phyloP scores from a whole-genome alignment of 768 basidiomycete species.

The Naganishia onofrii region DNA sequence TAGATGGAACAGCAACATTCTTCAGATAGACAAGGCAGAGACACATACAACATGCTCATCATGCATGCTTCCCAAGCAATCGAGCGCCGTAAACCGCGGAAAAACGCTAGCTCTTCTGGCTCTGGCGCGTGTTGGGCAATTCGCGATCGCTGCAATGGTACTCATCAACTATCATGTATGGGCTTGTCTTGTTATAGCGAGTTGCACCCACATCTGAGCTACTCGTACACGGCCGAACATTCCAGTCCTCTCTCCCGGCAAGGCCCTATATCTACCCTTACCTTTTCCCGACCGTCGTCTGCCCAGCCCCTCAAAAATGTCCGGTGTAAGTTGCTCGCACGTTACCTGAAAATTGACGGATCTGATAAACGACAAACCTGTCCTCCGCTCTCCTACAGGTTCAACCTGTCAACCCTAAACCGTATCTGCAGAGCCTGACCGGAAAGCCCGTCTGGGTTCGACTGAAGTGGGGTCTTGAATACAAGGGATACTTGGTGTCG shows the following conservation, averaged over 20 bases:
- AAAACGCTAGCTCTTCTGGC: too few relatives aligned
- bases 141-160: conserved; percentile 3
- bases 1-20: too few relatives aligned
- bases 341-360: not conserved
- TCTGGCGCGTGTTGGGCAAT: not conserved
- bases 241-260: not conserved
- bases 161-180: not conserved
- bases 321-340: conserved; percentile 9
- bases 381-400: conserved; percentile 1
- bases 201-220: too few relatives aligned
- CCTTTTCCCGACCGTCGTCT: not conserved
- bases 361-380: not conserved
- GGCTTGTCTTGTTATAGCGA: not conserved
- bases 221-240: not conserved
- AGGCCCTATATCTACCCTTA: not conserved
- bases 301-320: not conserved
- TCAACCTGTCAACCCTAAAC: conserved; percentile 91
- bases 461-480: conserved; percentile 98
- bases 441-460: conserved; percentile 93
- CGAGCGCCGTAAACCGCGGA: not conserved
- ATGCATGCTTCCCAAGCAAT: not conserved
- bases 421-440: conserved; percentile 96
- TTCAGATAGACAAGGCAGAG: too few relatives aligned
- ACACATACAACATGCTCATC: not conserved
- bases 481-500: conserved; percentile 97